Evolutionary conservation across 192 early-diverging fungal species (phyloP).

Genomic region (Coemansia sp.): DNA sequence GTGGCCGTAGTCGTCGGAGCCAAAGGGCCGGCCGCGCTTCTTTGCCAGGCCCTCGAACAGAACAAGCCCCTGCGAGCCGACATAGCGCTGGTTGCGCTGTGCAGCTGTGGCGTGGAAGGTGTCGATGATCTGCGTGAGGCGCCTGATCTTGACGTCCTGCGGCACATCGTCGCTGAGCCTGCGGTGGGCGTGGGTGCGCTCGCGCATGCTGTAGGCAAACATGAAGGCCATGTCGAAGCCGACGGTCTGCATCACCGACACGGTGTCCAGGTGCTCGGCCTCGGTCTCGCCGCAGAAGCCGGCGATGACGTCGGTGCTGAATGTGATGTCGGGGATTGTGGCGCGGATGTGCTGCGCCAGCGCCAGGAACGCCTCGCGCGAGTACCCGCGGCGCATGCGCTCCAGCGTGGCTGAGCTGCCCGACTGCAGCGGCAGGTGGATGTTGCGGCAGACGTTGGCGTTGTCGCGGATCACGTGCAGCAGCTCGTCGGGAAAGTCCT

Average conservation of each 20-base stretch:
- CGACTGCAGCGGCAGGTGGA: slow-evolving; percentile 75
- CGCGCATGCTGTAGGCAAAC: slow-evolving; percentile 80
- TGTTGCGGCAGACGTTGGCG: slow-evolving; percentile 69
- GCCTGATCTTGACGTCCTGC: slow-evolving; percentile 59
- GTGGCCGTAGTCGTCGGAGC: slow-evolving; percentile 68
- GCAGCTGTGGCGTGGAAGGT: slow-evolving; percentile 63
- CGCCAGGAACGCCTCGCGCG: slow-evolving; percentile 67
- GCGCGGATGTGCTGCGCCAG: slow-evolving; percentile 65
- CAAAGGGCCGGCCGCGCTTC: slow-evolving; percentile 52
- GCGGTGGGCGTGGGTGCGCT: slow-evolving; percentile 73
- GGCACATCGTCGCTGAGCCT: slow-evolving; percentile 66
- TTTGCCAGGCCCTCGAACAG: slow-evolving; percentile 57
- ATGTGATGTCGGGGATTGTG: slow-evolving; percentile 68
- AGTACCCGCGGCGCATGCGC: slow-evolving; percentile 76
- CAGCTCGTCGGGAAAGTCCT: slow-evolving; percentile 75
- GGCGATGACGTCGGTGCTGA: slow-evolving; percentile 75
- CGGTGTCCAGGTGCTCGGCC: slow-evolving; percentile 67
- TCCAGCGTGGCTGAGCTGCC: slow-evolving; percentile 65
- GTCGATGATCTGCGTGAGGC: slow-evolving; percentile 66
- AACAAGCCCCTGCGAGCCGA: slow-evolving; percentile 56
- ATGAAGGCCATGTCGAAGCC: slow-evolving; percentile 75
- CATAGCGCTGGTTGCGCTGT: slow-evolving; percentile 53
- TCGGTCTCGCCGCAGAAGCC: slow-evolving; percentile 82
- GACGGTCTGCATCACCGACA: slow-evolving; percentile 64
- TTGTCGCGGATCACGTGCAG: slow-evolving; percentile 66